Evolutionary conservation across 2,329 filamentous ascomycete species (phyloP), one percentile per base, ranked within the genome.

Genomic region (Sclerotinia glacialis): DNA sequence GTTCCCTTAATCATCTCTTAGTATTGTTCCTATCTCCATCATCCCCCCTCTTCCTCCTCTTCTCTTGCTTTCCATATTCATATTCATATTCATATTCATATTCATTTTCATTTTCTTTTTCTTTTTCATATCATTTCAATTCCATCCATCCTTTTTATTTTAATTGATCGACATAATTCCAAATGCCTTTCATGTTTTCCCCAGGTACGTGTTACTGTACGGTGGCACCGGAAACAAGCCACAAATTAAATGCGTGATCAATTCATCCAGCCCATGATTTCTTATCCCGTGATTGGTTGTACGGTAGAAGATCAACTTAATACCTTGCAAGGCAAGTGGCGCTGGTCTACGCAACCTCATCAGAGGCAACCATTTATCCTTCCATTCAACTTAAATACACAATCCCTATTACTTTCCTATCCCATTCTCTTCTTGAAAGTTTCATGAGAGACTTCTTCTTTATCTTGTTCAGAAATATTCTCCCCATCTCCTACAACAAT

Each of bases 271-370:
- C 46, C 46, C 54, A 8, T 18, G 26, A 23, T 64, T 37, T 59
- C 44, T 47, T 34, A 37, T 59, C 63, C 46, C 53, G 54, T 60
- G 54, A 52, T 65, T 52, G 63, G 63, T 44, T n/a, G n/a, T n/a
- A n/a, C n/a, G n/a, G n/a, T n/a, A n/a, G 54, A 28, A 65, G 44
- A 61, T 65, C 53, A 37, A 31, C 44, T 14, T 16, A 31, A 58
- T 59, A 52, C 65, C 65, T 53, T 68, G 67, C 56, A 63, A 63
- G 40, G 64, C 65, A 59, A 61, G 64, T 62, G 64, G 67, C 56
- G 61, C 26, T 64, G 54, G 66, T 61, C 52, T 63, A 66, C 67
- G 59, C 44, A 49, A 49, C 28, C n/a, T 50, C 31, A 28, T 31
- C n/a, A 46, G 54, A 60, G 54, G 63, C 34, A 60, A 44, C 63